phyloP scores from a whole-genome alignment of 768 basidiomycete species.

The Russula virescens region DNA sequence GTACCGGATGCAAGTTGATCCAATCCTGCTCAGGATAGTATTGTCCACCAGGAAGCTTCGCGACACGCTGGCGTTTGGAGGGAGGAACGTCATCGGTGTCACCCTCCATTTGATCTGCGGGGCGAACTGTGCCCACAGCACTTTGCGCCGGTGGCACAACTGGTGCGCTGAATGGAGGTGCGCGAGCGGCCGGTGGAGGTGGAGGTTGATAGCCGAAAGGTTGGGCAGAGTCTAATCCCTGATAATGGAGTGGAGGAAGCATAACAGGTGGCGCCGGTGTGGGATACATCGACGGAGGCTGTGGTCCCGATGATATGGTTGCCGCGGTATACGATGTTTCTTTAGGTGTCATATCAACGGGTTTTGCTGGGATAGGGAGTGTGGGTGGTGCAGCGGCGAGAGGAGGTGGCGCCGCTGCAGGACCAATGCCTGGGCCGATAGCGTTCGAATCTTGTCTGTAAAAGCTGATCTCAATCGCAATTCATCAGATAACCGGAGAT shows the following conservation, averaged over 20 bases:
- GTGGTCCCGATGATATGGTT: conserved; percentile 86
- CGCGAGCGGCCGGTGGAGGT: conserved; percentile 28
- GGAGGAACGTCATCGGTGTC: conserved; percentile 60
- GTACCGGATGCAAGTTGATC: conserved; percentile 82
- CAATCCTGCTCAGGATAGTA: conserved; percentile 86
- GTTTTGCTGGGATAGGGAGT: conserved; percentile 62
- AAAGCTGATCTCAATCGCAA: conserved; percentile 19
- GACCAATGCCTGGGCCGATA: conserved; percentile 84
- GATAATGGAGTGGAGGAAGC: conserved; percentile 82
- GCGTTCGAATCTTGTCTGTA: conserved; percentile 66
- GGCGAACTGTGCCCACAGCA: conserved; percentile 61
- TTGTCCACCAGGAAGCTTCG: conserved; percentile 78
- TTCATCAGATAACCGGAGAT: conserved; percentile 12
- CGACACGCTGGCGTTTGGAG: conserved; percentile 82
- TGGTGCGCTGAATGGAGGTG: conserved; percentile 53
- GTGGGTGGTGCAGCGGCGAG: conserved; percentile 63
- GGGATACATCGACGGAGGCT: conserved; percentile 72
- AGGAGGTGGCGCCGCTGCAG: conserved; percentile 61
- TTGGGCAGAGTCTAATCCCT: conserved; percentile 68
- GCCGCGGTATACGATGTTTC: conserved; percentile 70
- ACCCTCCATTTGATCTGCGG: conserved; percentile 79
- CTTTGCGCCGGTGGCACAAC: conserved; percentile 40
- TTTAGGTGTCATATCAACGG: conserved; percentile 37
- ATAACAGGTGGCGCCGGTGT: conserved; percentile 56
- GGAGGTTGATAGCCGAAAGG: conserved; percentile 78